Conservation (phyloP, 768 basidiomycete species). For the Panus rudis region DNA sequence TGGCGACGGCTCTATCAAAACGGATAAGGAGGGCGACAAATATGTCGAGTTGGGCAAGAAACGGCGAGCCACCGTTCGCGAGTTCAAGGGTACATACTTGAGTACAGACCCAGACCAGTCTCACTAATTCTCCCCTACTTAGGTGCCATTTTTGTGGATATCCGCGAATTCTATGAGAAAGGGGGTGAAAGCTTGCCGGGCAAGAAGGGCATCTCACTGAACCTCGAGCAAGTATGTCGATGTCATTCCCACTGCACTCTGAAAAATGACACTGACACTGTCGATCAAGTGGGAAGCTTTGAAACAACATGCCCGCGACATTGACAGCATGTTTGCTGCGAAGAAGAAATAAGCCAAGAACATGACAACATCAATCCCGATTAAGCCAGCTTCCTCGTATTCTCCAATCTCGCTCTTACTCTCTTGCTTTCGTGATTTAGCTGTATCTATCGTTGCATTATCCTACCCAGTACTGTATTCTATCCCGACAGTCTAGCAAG, state of each 20-base stretch:
- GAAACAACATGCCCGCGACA: constrained; percentile 33
- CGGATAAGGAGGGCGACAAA: constrained; percentile 36
- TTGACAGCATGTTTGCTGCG: constrained; percentile 44
- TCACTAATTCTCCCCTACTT: constrained; percentile 16
- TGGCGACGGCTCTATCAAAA: background rate
- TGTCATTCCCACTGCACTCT: constrained; percentile 1
- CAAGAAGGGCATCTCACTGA: constrained; percentile 73
- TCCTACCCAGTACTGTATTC: too few relatives aligned
- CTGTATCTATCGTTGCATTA: too few relatives aligned
- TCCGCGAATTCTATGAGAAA: constrained; percentile 63
- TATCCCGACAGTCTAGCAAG: too few relatives aligned
- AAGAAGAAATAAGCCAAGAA: constrained; percentile 15
- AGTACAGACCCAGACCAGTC: constrained; percentile 12
- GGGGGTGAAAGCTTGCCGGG: constrained; percentile 61
- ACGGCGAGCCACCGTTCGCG: constrained; percentile 52
- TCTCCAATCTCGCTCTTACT: constrained; percentile 8
- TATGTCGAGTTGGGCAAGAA: constrained; percentile 70
- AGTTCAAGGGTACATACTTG: constrained; percentile 35
- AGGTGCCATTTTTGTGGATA: constrained; percentile 56
- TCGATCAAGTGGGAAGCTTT: constrained; percentile 50
- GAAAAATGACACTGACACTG: background rate
- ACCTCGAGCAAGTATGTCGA: constrained; percentile 50
- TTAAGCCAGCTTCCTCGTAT: too few relatives aligned
- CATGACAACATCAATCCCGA: constrained; percentile 5
- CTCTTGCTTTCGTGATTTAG: constrained; percentile 9